These are phyloP conservation scores for Chlorella variabilis DNA, from an alignment of 163 green algal genomes.

Conservation along the genomic window DNA sequence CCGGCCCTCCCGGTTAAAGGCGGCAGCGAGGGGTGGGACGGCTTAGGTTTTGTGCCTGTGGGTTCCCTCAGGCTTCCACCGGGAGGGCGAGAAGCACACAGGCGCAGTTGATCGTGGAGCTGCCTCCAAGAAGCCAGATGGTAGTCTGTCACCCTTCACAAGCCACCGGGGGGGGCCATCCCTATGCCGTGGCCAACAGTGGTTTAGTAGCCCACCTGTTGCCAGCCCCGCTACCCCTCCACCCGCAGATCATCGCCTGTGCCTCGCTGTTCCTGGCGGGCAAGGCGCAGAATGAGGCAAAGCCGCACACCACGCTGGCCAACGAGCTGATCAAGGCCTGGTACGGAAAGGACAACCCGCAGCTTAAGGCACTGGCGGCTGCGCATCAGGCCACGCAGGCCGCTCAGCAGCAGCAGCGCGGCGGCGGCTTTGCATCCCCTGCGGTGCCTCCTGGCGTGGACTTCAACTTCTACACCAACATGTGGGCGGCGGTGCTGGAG, in stretches of 20 bases:
- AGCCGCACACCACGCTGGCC: neutral
- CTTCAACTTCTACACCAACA: neutral
- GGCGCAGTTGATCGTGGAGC: too few relatives aligned
- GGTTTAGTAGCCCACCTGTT: too few relatives aligned
- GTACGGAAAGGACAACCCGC: conserved; percentile 38
- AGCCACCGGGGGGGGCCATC: too few relatives aligned
- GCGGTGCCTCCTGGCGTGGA: neutral
- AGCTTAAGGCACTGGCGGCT: neutral
- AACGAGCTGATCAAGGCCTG: conserved; percentile 45
- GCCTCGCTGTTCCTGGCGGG: conserved; percentile 45
- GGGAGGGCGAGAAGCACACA: too few relatives aligned
- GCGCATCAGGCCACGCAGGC: neutral
- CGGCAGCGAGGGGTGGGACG: too few relatives aligned
- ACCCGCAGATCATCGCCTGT: conserved; percentile 36
- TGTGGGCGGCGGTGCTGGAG: conserved; percentile 24
- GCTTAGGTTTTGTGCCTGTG: too few relatives aligned
- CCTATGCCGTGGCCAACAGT: too few relatives aligned
- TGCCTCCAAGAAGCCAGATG: too few relatives aligned
- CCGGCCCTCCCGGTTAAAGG: too few relatives aligned
- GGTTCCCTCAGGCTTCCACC: too few relatives aligned
- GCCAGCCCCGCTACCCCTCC: neutral
- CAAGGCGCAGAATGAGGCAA: conserved; percentile 47
- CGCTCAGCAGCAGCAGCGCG: neutral
- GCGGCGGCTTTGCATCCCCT: neutral
- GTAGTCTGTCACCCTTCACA: too few relatives aligned